A percentile compares a stretch with the other conserved stretches of the same genome.
Evolutionary conservation across 257 asterid genomes (phyloP).

Genomic region (Rubia yunnanensis): DNA sequence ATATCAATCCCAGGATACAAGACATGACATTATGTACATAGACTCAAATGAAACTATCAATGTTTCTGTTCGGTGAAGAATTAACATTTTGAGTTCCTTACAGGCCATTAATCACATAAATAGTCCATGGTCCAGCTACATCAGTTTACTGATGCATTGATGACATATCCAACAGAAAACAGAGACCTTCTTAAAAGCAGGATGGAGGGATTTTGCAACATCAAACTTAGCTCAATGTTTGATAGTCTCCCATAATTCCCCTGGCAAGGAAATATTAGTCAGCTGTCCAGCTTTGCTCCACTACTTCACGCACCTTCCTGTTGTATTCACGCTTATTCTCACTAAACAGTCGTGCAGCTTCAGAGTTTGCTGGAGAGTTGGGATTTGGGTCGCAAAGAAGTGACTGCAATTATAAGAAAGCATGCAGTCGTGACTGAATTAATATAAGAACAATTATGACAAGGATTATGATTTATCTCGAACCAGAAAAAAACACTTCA

Average conservation of each 20-base stretch:
- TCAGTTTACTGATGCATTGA: constrained; percentile 17
- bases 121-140: constrained; percentile 20
- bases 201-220: constrained; percentile 18
- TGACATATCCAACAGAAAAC: constrained; percentile 19
- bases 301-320: constrained; percentile 81
- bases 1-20: constrained; percentile 25
- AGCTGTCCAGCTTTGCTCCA: constrained; percentile 94
- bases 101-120: constrained; percentile 18
- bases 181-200: constrained; percentile 27
- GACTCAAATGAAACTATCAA: constrained; percentile 17
- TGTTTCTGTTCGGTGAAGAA: constrained; percentile 8
- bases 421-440: not conserved
- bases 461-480: not conserved
- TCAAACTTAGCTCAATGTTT: constrained; percentile 18
- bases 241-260: constrained; percentile 9
- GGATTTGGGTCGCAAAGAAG: constrained; percentile 88
- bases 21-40: constrained; percentile 35
- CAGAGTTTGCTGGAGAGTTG: constrained; percentile 89
- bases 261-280: constrained; percentile 33
- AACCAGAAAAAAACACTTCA: not conserved
- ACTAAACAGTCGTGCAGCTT: constrained; percentile 83
- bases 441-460: not conserved
- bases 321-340: constrained; percentile 92
- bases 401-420: constrained; percentile 40
- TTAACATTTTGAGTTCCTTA: constrained; percentile 26